Evolutionary conservation across 1,139 yeast genomes (phyloP).

Genomic region (Petasospora rhodanensis): DNA sequence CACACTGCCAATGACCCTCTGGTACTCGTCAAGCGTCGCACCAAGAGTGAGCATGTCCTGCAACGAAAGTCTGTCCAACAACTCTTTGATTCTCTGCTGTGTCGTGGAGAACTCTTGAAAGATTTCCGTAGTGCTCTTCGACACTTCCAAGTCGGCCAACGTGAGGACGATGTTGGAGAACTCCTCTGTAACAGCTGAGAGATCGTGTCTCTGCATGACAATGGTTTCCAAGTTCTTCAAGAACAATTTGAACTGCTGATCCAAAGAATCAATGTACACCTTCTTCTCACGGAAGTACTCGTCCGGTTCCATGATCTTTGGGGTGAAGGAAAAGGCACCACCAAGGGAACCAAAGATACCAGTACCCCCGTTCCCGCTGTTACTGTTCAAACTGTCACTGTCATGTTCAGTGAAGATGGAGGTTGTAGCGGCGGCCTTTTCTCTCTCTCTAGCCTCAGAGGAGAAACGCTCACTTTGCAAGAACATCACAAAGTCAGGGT

Average conservation of each 20-base stretch:
- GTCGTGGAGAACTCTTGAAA: conserved; percentile 65
- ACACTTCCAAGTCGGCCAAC: conserved; percentile 71
- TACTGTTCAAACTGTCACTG: conserved; percentile 20
- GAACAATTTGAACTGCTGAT: conserved; percentile 65
- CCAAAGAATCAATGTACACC: conserved; percentile 66
- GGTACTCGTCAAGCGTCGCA: conserved; percentile 82
- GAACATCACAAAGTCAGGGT: conserved; percentile 74
- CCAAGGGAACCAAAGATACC: conserved; percentile 28
- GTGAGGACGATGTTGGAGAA: conserved; percentile 49
- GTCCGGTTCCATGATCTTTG: conserved; percentile 73
- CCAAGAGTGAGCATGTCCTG: conserved; percentile 89
- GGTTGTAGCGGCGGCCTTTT: conserved; percentile 48
- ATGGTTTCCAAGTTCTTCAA: conserved; percentile 71
- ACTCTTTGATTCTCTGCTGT: conserved; percentile 66
- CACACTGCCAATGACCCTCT: conserved; percentile 72
- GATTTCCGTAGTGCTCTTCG: conserved; percentile 59
- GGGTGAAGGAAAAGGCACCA: conserved; percentile 44
- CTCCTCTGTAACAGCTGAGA: conserved; percentile 64
- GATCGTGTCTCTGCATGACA: conserved; percentile 70
- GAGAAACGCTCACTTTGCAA: conserved; percentile 69
- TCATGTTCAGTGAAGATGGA: conserved; percentile 34
- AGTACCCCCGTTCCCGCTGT: too few relatives aligned
- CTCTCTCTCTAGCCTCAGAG: conserved; percentile 57
- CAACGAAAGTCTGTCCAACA: conserved; percentile 72
- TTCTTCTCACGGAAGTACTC: conserved; percentile 69